Percentiles rank a stretch among this genome's conserved stretches.
These are phyloP conservation scores for Coriaria nepalensis DNA, from an alignment of 306 rosid species.

Conservation along the genomic window DNA sequence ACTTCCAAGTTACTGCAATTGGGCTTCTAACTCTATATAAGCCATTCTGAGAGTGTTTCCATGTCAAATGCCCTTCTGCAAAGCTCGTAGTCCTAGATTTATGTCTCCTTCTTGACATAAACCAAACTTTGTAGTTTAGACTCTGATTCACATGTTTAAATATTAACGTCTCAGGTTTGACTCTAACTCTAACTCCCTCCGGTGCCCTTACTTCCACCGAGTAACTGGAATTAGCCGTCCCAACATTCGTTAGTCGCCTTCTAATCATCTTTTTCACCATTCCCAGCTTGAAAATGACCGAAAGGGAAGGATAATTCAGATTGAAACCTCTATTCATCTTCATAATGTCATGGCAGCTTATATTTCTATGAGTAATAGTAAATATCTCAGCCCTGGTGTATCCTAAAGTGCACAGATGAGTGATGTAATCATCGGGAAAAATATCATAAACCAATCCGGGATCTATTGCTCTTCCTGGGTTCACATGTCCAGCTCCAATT, in stretches of 20 bases:
- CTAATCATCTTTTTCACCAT: conserved; percentile 31
- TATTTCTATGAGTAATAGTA: conserved; percentile 58
- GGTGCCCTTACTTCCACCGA: conserved; percentile 56
- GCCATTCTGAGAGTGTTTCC: conserved; percentile 40
- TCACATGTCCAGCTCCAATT: conserved; percentile 71
- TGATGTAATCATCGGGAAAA: conserved; percentile 48
- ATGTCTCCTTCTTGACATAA: conserved; percentile 41
- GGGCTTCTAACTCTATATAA: conserved; percentile 68
- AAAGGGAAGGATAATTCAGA: conserved; percentile 75
- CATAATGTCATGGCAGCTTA: conserved; percentile 45
- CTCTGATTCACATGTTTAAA: conserved; percentile 41
- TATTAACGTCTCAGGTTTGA: conserved; percentile 41
- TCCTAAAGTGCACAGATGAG: conserved; percentile 70
- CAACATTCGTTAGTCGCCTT: conserved; percentile 58
- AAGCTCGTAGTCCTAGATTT: conserved; percentile 12
- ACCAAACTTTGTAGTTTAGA: conserved; percentile 47
- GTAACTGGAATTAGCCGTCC: conserved; percentile 60
- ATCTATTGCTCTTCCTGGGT: conserved; percentile 50
- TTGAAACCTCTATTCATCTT: conserved; percentile 55
- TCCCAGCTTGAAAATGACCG: conserved; percentile 43
- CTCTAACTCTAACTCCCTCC: conserved; percentile 49
- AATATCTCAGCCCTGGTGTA: conserved; percentile 49
- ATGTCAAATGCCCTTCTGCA: conserved; percentile 63
- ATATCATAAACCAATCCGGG: conserved; percentile 77
- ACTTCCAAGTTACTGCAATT: conserved; percentile 68